Evolutionary conservation across 768 basidiomycete species (phyloP).

Genomic region (Antrodiella citrinella): DNA sequence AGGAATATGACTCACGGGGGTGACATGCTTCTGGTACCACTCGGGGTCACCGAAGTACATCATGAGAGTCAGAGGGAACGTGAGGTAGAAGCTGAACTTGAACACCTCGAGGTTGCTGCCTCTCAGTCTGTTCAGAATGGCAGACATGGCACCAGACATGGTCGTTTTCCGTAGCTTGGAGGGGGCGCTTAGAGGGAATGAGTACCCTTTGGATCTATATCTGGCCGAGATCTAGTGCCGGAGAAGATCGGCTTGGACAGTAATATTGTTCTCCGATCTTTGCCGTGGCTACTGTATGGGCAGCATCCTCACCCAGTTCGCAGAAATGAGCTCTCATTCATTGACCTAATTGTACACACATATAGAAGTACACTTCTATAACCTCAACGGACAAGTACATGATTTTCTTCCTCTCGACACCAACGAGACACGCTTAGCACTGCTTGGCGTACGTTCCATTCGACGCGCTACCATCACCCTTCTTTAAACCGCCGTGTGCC

Average conservation of each 20-base stretch:
- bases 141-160: conserved; percentile 14
- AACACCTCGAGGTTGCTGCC: conserved; percentile 69
- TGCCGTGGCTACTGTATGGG: no score
- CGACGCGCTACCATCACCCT: conserved; percentile 36
- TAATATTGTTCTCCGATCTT: no score
- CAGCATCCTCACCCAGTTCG: no score
- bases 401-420: no score
- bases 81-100: conserved; percentile 84
- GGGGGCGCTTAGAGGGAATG: no score
- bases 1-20: conserved; percentile 46
- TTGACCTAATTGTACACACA: no score
- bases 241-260: no score
- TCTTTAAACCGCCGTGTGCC: conserved; percentile 36
- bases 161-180: conserved; percentile 14
- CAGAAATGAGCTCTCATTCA: no score
- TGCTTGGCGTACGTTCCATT: conserved; percentile 64
- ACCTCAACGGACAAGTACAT: no score
- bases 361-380: no score
- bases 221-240: no score
- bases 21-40: conserved; percentile 74
- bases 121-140: not conserved
- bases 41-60: conserved; percentile 83
- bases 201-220: no score
- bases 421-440: conserved; percentile 49
- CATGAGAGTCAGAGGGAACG: conserved; percentile 73